phyloP scores from a whole-genome alignment of 345 rosid species.

The Corchorus olitorius region DNA sequence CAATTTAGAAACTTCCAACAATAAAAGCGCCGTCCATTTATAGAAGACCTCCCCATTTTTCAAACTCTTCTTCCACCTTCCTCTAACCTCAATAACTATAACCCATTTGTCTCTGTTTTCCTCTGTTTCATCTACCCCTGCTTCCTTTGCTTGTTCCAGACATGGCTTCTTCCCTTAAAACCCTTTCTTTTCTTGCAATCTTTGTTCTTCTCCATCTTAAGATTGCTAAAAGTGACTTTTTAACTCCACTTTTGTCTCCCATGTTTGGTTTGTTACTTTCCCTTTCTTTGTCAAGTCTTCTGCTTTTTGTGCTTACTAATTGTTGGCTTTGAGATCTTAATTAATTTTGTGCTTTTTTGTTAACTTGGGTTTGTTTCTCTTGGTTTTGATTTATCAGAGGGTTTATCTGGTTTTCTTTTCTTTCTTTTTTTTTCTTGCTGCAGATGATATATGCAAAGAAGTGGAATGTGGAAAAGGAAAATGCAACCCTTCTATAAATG shows the following conservation, averaged over 20 bases:
- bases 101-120: not conserved
- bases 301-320: not conserved
- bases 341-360: not conserved
- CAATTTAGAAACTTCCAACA: not conserved
- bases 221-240: constrained; percentile 32
- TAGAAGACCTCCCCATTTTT: not conserved
- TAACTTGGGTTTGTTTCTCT: constrained; percentile 21
- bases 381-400: not conserved
- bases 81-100: not conserved
- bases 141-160: not conserved
- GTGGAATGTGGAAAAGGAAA: constrained; percentile 69
- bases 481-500: constrained; percentile 50
- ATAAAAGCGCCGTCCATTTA: not conserved
- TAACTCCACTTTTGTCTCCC: constrained; percentile 48
- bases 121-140: not conserved
- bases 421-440: not conserved
- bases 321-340: constrained; percentile 6
- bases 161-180: constrained; percentile 38
- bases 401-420: not conserved
- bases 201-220: constrained; percentile 31
- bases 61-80: not conserved
- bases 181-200: constrained; percentile 27
- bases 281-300: not conserved
- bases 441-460: constrained; percentile 58
- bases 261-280: constrained; percentile 32